phyloP scores from a whole-genome alignment of 2,329 filamentous ascomycete genomes.

The Pseudocercospora musae region DNA sequence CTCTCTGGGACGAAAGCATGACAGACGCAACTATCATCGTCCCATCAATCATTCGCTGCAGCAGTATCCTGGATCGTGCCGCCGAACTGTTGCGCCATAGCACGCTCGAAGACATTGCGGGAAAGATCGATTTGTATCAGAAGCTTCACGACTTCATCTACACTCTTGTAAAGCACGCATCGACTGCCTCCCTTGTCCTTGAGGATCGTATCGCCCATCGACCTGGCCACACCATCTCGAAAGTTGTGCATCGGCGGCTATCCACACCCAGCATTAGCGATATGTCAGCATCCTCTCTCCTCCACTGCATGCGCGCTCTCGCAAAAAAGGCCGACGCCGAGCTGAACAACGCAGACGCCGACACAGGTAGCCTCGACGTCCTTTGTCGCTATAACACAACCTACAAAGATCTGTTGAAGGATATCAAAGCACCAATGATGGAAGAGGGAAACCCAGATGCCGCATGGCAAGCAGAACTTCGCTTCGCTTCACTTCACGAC shows the following conservation, averaged over 20 bases:
- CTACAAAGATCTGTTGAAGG: background rate
- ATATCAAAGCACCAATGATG: background rate
- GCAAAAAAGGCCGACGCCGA: background rate
- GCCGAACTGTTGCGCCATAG: slow-evolving; percentile 43
- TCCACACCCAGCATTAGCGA: background rate
- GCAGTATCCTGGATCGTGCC: slow-evolving; percentile 38
- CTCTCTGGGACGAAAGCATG: slow-evolving; percentile 17
- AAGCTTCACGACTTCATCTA: slow-evolving; percentile 42
- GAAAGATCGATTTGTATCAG: slow-evolving; percentile 38
- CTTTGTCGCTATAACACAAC: background rate
- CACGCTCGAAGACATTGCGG: slow-evolving; percentile 38
- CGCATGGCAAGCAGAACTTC: background rate
- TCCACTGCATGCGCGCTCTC: background rate
- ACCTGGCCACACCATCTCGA: background rate
- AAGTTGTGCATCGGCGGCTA: background rate
- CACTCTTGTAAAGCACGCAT: slow-evolving; percentile 33
- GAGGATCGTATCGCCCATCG: background rate
- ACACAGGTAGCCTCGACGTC: background rate
- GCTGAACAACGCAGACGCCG: background rate
- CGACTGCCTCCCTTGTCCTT: background rate
- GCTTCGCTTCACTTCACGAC: background rate
- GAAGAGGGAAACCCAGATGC: background rate
- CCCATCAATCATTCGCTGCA: slow-evolving; percentile 36
- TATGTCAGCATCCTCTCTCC: background rate
- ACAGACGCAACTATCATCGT: slow-evolving; percentile 17